Percentiles rank a stretch among this genome's conserved stretches.
Evolutionary conservation across 176 grass and related monocot species (phyloP).

Genomic region (Stipa capillata): DNA sequence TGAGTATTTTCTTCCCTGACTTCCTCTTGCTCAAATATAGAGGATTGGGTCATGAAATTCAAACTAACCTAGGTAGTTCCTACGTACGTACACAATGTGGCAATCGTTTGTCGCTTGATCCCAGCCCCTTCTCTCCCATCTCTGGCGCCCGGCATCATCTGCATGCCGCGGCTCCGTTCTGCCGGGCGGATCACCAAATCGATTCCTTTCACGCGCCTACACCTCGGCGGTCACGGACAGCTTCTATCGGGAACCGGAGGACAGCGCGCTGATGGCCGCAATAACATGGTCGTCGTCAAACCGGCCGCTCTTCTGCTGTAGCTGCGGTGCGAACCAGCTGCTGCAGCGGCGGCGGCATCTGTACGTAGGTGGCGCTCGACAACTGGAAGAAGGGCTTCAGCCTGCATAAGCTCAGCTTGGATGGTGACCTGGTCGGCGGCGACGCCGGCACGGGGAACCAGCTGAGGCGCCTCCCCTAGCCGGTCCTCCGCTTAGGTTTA

Average conservation of each 20-base stretch:
- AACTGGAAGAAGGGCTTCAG: neutral
- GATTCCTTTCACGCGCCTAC: neutral
- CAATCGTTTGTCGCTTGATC: no score
- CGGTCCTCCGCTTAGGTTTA: neutral
- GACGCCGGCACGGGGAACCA: neutral
- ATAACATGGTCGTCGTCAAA: no score
- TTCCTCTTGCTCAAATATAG: no score
- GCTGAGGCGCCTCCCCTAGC: neutral
- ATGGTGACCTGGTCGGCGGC: neutral
- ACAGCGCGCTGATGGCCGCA: neutral
- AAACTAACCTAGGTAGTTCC: no score
- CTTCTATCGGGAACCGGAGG: neutral
- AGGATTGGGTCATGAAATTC: no score
- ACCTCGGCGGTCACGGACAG: neutral
- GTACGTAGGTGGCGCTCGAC: neutral
- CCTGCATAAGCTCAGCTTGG: neutral
- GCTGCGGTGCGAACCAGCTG: neutral
- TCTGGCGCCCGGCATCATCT: neutral
- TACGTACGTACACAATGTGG: no score
- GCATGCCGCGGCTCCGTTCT: neutral
- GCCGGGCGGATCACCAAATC: neutral
- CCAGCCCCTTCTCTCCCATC: neutral
- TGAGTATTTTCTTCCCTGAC: no score
- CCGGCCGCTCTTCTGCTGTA: neutral
- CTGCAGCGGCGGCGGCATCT: neutral